Base-by-base conservation (phyloP, 2,329 filamentous ascomycete genomes). In the Stachybotrys chartarum region DNA sequence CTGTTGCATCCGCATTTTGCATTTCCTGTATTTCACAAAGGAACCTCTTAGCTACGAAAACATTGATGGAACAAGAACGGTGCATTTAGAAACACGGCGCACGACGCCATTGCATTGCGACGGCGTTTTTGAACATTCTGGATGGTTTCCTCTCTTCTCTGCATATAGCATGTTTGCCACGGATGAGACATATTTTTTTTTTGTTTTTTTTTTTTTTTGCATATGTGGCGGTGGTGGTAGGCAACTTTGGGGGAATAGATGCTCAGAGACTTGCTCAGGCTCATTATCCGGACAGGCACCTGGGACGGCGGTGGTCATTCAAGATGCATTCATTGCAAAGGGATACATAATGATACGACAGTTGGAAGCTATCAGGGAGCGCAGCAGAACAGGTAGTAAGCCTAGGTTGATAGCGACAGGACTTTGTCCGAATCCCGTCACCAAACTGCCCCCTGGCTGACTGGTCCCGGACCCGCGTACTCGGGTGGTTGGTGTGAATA, bases 91-190 rank as follows among this genome's bases (percentile, higher is more conserved):
- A 42, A 24, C 14, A 10, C 5, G 42, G 3, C n/a, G 30, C 14
- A 50, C 17, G 35, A 42, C 8, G 14, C 14, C 14, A 46, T 32
- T 52, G 53, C 56, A 57, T 57, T 42, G 56, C 56, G 45, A 55
- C 17, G 53, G 56, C 51, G 53, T 55, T 42, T 14, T 42, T 14
- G 10, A 42, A 42, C 35, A 42, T 42, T 42, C 8, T 14, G 8
- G 14, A 10, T 10, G 35, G 35, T 14, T 42, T 42, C 14, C 35
- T 42, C 14, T 14, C 14, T 42, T 14, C 14, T 42, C 35, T 42
- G 24, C 24, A 24, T 24, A 3, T 2, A 24, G 24, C 24, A 24
- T 24, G 24, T 24, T 24, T 24, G 24, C 24, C 24, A 24, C 24
- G 24, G 4, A 24, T 24, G 24, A 24, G 24, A 24, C 24, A n/a